A percentile compares a stretch with the other conserved stretches of the same genome.
Conservation (phyloP, 2,329 filamentous ascomycete species). For the Teratosphaeria nubilosa region DNA sequence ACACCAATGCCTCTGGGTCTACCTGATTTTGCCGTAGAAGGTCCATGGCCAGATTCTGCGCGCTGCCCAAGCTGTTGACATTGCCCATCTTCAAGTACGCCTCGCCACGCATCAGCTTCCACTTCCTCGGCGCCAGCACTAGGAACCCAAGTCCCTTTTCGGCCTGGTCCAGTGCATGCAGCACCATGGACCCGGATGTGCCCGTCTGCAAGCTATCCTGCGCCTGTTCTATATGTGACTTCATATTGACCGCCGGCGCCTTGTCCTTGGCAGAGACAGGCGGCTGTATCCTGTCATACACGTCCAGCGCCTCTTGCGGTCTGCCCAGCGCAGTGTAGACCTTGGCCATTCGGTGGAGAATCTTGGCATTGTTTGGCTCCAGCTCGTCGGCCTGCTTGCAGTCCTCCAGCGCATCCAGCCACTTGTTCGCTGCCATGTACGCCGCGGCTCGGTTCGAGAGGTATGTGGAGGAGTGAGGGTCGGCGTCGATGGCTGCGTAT, state of each 20-base stretch:
- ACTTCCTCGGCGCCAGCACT: constrained; percentile 79
- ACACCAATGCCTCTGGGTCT: constrained; percentile 85
- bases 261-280: constrained; percentile 76
- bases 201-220: constrained; percentile 65
- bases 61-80: constrained; percentile 78
- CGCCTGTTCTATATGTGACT: constrained; percentile 68
- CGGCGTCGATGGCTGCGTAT: constrained; percentile 67
- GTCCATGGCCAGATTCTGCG: constrained; percentile 83
- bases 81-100: constrained; percentile 89
- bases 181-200: constrained; percentile 77
- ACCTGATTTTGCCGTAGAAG: constrained; percentile 77
- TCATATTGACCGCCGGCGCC: constrained; percentile 74
- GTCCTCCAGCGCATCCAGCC: constrained; percentile 72
- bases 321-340: constrained; percentile 82
- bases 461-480: constrained; percentile 79
- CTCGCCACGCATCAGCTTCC: constrained; percentile 85
- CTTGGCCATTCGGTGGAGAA: constrained; percentile 75
- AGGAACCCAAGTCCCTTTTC: constrained; percentile 65
- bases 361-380: constrained; percentile 78
- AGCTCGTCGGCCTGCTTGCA: constrained; percentile 72
- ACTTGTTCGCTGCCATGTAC: constrained; percentile 79
- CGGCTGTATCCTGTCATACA: constrained; percentile 71
- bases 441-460: constrained; percentile 91
- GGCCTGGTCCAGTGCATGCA: constrained; percentile 85
- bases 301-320: constrained; percentile 75